phyloP scores from a whole-genome alignment of 2,329 filamentous ascomycete species.

The Botrytis squamosa region DNA sequence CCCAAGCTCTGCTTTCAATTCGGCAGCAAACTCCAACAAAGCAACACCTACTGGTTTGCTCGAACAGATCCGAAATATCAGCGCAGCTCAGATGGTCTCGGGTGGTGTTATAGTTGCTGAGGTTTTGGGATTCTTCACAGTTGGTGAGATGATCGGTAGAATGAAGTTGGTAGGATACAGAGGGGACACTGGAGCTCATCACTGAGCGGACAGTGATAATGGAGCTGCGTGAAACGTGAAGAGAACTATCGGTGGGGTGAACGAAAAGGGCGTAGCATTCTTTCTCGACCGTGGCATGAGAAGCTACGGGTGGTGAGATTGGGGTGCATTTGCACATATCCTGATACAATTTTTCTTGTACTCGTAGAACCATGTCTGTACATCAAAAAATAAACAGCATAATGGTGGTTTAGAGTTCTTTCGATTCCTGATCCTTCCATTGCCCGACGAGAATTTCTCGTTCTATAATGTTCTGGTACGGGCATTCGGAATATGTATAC shows the following conservation, averaged over 20 bases:
- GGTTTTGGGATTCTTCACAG: conserved; percentile 92
- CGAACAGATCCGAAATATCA: conserved; percentile 65
- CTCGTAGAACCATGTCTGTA: conserved; percentile 27
- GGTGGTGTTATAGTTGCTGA: conserved; percentile 81
- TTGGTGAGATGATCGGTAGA: conserved; percentile 94
- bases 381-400: conserved; percentile 35
- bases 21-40: conserved; percentile 44
- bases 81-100: conserved; percentile 66
- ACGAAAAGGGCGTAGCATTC: conserved; percentile 21
- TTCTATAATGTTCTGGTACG: background rate
- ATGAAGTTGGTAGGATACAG: conserved; percentile 94
- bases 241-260: background rate
- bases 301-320: conserved; percentile 19
- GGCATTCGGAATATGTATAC: background rate
- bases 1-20: conserved; percentile 58
- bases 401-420: conserved; percentile 29
- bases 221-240: conserved; percentile 6
- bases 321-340: conserved; percentile 27
- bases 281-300: conserved; percentile 18
- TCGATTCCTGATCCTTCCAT: background rate
- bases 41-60: conserved; percentile 56
- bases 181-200: conserved; percentile 60
- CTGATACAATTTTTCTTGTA: conserved; percentile 29
- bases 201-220: conserved; percentile 44
- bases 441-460: background rate